Base-by-base conservation (phyloP, 2,329 filamentous ascomycete species). In the Cercospora brassicicola region DNA sequence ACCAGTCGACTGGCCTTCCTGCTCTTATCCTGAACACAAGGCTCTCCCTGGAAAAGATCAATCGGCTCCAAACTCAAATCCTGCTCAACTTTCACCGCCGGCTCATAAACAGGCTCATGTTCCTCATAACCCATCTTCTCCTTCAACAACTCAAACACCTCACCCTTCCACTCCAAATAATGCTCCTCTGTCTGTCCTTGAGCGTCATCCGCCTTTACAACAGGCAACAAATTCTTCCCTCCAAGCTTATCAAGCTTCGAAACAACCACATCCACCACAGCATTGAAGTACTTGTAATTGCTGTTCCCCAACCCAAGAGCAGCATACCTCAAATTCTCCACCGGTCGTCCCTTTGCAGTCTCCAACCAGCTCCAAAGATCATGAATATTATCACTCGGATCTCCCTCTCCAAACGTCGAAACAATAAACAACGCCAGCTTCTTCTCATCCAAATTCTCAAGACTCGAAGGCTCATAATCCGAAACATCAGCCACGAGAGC, bases 341-440 rank as follows among this genome's bases (percentile, higher is more conserved):
- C 53, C 4, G 71, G 68, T 8, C 26, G 42, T 7, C 69, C 71
- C 18, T 67, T 67, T 5, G 66, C 69, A 62, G 64, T 61, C 75
- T 80, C 69, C 5, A 71, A 64, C 69, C 69, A 71, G 55, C 30
- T 69, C 67, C 87, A 75, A 2, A 73, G 64, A 79, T 80, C 66
- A 84, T 87, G 84, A 73, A 87, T 48, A 79, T 85, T 59, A 80
- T 86, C n/a, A 83, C 72, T 74, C 11, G 75, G 75, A 31, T 76
- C 75, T 1, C 74, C 75, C 33, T 77, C 75, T 18, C 75, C 75
- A 45, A 73, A 77, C 1, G 75, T 76, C 15, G 75, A 76, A 6
- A 73, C 67, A n/a, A 76, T 64, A 66, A 76, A 74, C 13, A 76
- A 59, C 5, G 71, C 71, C n/a, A 75, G 23, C 55, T 74, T 48